Percentiles rank a stretch among this genome's conserved stretches.
Evolutionary conservation across 345 rosid genomes (phyloP).

Genomic region (Eucalyptus sp.): DNA sequence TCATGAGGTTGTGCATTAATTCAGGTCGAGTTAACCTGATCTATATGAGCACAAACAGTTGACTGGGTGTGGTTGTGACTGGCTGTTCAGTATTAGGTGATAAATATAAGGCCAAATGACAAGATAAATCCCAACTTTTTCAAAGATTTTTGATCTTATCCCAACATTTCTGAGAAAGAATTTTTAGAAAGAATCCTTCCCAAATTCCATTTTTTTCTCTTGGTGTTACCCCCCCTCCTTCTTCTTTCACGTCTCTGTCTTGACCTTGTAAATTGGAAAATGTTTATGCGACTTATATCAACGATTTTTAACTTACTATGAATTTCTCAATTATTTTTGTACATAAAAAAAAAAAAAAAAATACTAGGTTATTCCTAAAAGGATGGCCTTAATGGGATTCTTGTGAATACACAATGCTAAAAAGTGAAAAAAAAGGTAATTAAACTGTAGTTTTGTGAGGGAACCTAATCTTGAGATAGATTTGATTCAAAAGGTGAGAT

Average conservation of each 20-base stretch:
- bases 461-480: background rate
- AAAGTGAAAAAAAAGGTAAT: background rate
- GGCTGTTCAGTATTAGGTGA: background rate
- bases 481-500: background rate
- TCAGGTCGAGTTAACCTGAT: background rate
- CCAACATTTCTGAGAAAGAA: background rate
- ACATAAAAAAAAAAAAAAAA: background rate
- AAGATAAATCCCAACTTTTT: background rate
- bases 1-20: background rate
- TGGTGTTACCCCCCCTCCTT: background rate
- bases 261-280: background rate
- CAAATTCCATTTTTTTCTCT: background rate
- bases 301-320: background rate
- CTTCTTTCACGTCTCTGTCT: background rate
- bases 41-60: background rate
- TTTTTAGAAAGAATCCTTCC: background rate
- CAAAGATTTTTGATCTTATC: background rate
- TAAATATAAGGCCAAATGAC: background rate
- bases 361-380: background rate
- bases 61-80: background rate
- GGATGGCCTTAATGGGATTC: background rate
- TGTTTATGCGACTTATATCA: background rate
- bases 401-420: background rate
- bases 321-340: background rate
- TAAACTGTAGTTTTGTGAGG: background rate